Evolutionary conservation across 2,329 filamentous ascomycete species (phyloP), one percentile per base, ranked within the genome.

Genomic region (Capronia epimyces): DNA sequence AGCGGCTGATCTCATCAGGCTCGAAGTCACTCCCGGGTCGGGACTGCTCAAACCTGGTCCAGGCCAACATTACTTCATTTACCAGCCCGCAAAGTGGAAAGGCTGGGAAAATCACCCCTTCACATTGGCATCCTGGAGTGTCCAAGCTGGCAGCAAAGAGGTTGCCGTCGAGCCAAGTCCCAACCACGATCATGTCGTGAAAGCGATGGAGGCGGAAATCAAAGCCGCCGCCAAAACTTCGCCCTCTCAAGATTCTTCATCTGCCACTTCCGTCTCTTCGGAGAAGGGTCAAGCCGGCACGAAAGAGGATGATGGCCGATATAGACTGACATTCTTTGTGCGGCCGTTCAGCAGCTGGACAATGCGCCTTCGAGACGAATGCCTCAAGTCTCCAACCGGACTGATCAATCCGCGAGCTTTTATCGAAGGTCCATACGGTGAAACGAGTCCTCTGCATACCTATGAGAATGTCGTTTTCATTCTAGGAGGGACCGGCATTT

Each of bases 21-120:
- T 79, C n/a, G 70, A 75, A 32, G 62, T 77, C 1, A 65, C 65
- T 0, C 67, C 67, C 1, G 66, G 62, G 1, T 66, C 68, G 1
- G 60, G 49, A 8, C 55, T 62, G 0, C 54, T 72, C 4, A 60
- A 60, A 8, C 67, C 72, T 1, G 62, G 62, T 1, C 71, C 75
- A 2, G 76, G 75, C 9, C 67, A 71, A 8, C 76, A 76, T 57
- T 79, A 76, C 56, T 77, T 73, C 51, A 60, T 79, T 8, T 76
- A 78, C 48, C 67, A 71, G 42, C 70, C 73, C 0, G 63, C 71
- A 3, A 66, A 67, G 15, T 63, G 72, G 12, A 66, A 66, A 7
- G 67, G 73, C 2, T 78, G 72, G 65, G 71, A 78, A 49, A 78
- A 69, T 47, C 76, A 79, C 53, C 76, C 76, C 0, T 78, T 79